phyloP scores from a whole-genome alignment of 164 flowering plant species.

The Annona cherimola region DNA sequence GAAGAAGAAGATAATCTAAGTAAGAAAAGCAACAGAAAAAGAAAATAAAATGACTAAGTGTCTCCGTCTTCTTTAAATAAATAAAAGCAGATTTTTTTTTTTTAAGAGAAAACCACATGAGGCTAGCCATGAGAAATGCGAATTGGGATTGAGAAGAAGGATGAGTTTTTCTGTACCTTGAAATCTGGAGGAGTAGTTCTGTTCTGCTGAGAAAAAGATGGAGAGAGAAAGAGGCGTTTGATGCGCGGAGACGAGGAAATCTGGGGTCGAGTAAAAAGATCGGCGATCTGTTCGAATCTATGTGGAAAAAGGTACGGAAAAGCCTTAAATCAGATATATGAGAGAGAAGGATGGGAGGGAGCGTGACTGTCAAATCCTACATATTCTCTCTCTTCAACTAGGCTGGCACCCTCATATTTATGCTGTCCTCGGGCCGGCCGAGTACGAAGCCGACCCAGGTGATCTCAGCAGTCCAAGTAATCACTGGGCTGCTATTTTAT shows the following conservation, averaged over 20 bases:
- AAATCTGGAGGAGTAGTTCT: conserved; percentile 41
- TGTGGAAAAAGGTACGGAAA: conserved; percentile 1
- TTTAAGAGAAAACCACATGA: not conserved
- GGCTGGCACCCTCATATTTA: too few relatives aligned
- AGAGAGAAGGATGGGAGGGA: not conserved
- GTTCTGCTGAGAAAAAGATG: not conserved
- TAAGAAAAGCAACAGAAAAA: not conserved
- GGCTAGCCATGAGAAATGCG: not conserved
- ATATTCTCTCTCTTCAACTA: not conserved
- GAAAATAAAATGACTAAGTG: not conserved
- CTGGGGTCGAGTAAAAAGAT: not conserved
- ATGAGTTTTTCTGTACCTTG: conserved; percentile 31
- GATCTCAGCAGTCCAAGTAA: too few relatives aligned
- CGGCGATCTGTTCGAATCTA: conserved; percentile 1
- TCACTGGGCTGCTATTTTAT: too few relatives aligned
- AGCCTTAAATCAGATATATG: not conserved
- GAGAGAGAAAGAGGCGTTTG: not conserved
- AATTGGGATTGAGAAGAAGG: not conserved
- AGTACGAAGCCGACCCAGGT: too few relatives aligned
- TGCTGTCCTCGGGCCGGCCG: too few relatives aligned
- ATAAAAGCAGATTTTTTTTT: not conserved
- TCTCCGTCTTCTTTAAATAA: not conserved
- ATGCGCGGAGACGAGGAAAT: not conserved
- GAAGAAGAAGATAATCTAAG: not conserved
- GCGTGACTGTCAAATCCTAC: not conserved